Evolutionary conservation across 306 rosid genomes (phyloP), one percentile per base, ranked within the genome.

Genomic region (Vigna reflexopilosa): DNA sequence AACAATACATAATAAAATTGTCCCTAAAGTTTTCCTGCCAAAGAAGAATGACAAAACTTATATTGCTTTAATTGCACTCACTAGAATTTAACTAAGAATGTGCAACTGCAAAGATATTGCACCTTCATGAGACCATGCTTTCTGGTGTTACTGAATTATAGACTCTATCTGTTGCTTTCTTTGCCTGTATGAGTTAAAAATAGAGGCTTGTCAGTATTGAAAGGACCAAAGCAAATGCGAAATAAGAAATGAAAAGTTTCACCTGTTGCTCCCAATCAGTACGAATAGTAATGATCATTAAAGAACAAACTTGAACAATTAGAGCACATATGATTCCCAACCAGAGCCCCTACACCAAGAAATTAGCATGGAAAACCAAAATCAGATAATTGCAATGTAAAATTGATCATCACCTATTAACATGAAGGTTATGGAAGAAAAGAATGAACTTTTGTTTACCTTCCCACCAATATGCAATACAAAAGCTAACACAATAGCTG

Each of bases 251-350:
- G 52, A 2, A 65, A 14, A 32, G 70, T 2, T n/a, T 55, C 71
- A 90, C 97, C 86, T 91, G 81, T 80, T 91, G 73, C 32, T 85
- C 88, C 97, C 97, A 91, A 72, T 91, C 73, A 26, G 97, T 87
- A 4, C 88, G 83, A 61, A 88, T 83, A 50, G 92, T 81, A 42
- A 88, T 81, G 51, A 56, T 85, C 30, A 75, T 34, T 48, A 91
- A 88, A 45, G 85, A 82, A 22, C 77, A 5, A 3, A 72, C 80
- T 90, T 93, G 98, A 48, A 93, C 91, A 34, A 72, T 2, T 8
- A 93, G 91, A 40, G 92, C 98, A 40, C 89, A 88, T 66, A 89
- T 74, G 61, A 91, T 85, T 30, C 98, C 98, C 50, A 86, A 66
- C 98, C 98, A 91, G 6, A 89, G 85, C 16, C 98, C 95, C 93